Evolutionary conservation across 1,139 yeast genomes (phyloP).

Genomic region (Tardiomyces depauwii): DNA sequence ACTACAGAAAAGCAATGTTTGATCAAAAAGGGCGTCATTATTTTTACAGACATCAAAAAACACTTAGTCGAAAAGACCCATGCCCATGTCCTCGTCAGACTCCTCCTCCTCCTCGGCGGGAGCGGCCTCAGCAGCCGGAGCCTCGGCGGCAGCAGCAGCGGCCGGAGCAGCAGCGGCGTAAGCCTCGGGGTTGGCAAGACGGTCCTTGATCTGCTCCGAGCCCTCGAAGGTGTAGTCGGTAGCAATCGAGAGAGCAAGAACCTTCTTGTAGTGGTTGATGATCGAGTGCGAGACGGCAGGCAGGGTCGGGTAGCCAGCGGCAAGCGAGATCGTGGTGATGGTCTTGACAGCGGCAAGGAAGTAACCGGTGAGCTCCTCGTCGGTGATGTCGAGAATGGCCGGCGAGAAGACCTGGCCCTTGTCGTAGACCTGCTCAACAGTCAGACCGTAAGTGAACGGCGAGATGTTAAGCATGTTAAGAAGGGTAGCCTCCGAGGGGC

Average conservation of each 20-base stretch:
- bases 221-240: constrained; percentile 99
- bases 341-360: constrained; percentile 85
- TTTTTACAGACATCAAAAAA: not conserved
- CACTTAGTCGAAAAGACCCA: constrained; percentile 86
- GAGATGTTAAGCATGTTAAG: constrained; percentile 99
- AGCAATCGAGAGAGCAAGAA: constrained; percentile 94
- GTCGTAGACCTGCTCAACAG: constrained; percentile 95
- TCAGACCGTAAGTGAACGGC: constrained; percentile 98
- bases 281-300: constrained; percentile 99
- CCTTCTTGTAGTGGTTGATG: constrained; percentile 98
- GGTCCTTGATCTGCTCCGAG: constrained; percentile 97
- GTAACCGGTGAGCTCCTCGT: constrained; percentile 89
- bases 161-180: constrained; percentile 96
- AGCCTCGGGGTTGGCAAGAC: constrained; percentile 99
- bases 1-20: no score
- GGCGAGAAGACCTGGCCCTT: constrained; percentile 98
- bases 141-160: constrained; percentile 59
- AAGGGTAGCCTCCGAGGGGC: constrained; percentile 98
- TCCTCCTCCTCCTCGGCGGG: constrained; percentile 72
- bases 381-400: constrained; percentile 94
- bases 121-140: constrained; percentile 54
- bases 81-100: constrained; percentile 75
- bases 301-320: constrained; percentile 98
- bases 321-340: constrained; percentile 94
- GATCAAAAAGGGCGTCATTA: no score